Evolutionary conservation across 192 early-diverging fungal species (phyloP).

Genomic region (Coemansia nantahalensis): DNA sequence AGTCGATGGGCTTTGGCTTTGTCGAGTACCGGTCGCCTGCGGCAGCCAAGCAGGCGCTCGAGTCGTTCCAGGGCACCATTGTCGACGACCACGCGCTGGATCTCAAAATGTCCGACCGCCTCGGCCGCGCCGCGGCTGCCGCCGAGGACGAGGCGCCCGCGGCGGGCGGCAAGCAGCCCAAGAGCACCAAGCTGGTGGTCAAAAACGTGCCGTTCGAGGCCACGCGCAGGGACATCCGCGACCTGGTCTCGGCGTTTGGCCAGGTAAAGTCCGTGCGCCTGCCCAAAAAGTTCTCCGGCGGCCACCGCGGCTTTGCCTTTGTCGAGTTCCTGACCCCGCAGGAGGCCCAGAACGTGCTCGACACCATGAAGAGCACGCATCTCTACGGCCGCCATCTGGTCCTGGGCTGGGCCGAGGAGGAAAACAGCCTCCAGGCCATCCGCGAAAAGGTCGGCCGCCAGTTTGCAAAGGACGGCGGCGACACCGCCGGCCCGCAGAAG

Average conservation of each 20-base stretch:
- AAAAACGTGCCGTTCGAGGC: conserved; percentile 98
- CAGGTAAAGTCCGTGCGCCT: conserved; percentile 93
- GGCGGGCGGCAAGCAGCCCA: conserved; percentile 58
- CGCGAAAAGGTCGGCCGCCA: conserved; percentile 82
- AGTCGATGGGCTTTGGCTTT: conserved; percentile 98
- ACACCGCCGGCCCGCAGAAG: conserved; percentile 55
- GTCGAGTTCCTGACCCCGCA: conserved; percentile 96
- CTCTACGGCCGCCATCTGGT: conserved; percentile 97
- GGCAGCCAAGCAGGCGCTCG: conserved; percentile 79
- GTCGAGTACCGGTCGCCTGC: conserved; percentile 84
- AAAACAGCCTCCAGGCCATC: conserved; percentile 73
- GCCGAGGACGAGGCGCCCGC: neutral
- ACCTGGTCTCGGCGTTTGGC: conserved; percentile 90
- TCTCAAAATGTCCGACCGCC: conserved; percentile 84
- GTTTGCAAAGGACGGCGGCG: conserved; percentile 66
- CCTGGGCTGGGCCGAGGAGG: conserved; percentile 86
- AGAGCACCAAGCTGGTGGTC: conserved; percentile 83
- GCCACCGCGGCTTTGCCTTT: conserved; percentile 97
- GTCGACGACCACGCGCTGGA: conserved; percentile 88
- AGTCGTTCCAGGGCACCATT: conserved; percentile 79
- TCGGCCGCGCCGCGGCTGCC: conserved; percentile 28
- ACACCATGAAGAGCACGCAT: conserved; percentile 86
- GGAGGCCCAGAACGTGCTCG: conserved; percentile 88
- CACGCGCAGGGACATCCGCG: conserved; percentile 89
- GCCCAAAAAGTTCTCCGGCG: conserved; percentile 90